Base-by-base conservation (phyloP, 2,329 filamentous ascomycete species). In the Fusarium subtropicale region DNA sequence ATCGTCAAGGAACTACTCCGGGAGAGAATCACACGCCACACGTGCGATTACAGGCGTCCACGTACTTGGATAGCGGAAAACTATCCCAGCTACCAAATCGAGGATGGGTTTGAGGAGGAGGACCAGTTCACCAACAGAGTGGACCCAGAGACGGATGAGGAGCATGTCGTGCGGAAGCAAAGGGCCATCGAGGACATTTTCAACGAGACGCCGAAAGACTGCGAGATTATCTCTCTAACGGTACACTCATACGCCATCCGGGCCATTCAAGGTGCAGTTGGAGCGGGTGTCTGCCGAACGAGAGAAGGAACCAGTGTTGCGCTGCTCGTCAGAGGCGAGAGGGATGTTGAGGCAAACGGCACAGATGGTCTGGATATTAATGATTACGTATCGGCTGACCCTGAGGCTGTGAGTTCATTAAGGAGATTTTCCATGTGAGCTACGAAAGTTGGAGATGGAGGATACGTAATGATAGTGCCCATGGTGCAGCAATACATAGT, bases 21-120 rank as follows among this genome's bases (percentile, higher is more conserved):
- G 22, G 88, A 91, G 75, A 84, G 85, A 4, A 82, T 88, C 60
- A 88, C 86, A 11, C 80, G 85, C 56, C 88, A 90, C 74, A 90
- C 87, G 0, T 91, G 88, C 74, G 88, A 91, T 74, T 82, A 85
- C 18, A 81, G 88, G 18, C 83, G 83, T 51, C 75, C 79, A 10
- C 81, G 79, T 44, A 79, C 81, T 0, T 84, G 80, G 73, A 88
- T 91, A 64, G 76, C 76, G 2, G 64, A 78, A 16, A 78, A 80
- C 33, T 89, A 85, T 64, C 87, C 87, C 0, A 74, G 71, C 22
- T 89, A 83, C 71, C 68, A 62, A 4, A 81, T 90, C 45, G 88
- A 90, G 73, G 76, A 80, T 1, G 84, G 84, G 0, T 86, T 91
- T 47, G 73, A 80, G 0, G 88, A 90, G 67, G 73, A 82, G 5